Evolutionary conservation across 768 basidiomycete species (phyloP), one percentile per base, ranked within the genome.

Genomic region (Lentinus tigrinus): DNA sequence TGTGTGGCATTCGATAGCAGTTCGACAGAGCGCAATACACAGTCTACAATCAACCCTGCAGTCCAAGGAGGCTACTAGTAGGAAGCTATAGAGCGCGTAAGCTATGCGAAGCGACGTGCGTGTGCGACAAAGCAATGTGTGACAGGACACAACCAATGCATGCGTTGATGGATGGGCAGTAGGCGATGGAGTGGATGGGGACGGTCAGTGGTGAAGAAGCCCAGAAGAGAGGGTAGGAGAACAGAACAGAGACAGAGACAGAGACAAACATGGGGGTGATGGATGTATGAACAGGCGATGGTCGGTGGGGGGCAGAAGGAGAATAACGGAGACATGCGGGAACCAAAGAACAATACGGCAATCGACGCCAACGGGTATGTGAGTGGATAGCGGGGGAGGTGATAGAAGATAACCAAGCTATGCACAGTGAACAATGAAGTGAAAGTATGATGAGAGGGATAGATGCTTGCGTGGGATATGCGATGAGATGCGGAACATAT

Each of bases 381-480:
- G 34, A 38, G 10, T 17, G 46, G 47, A 38, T 28, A 28, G 19
- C 10, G 43, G 43, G 19, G 42, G 7, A 10, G 43, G 24, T 19
- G 43, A 4, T n/a, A 36, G 14, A 17, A 46, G 16, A 16, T 50
- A 51, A 21, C 3, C 44, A 39, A 52, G 14, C 56, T 47, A 55
- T 60, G 54, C 31, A 48, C 54, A 60, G 19, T 37, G 34, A 24
- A 31, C 5, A 31, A 44, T 36, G 26, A 3, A 38, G 8, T 23
- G 38, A 51, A 36, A 52, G 50, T 23, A 24, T n/a, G n/a, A 40
- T 13, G 24, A 21, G 7, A 26, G 37, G 42, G 21, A 34, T 13
- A 52, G 59, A 61, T 52, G 51, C 13, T 47, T 54, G 59, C 54
- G 54, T 49, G 50, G 36, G 54, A 61, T 43, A 61, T 61, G 54